A percentile compares a stretch with the other conserved stretches of the same genome.
Conservation (phyloP, 345 rosid species). For the Murraya koenigii region DNA sequence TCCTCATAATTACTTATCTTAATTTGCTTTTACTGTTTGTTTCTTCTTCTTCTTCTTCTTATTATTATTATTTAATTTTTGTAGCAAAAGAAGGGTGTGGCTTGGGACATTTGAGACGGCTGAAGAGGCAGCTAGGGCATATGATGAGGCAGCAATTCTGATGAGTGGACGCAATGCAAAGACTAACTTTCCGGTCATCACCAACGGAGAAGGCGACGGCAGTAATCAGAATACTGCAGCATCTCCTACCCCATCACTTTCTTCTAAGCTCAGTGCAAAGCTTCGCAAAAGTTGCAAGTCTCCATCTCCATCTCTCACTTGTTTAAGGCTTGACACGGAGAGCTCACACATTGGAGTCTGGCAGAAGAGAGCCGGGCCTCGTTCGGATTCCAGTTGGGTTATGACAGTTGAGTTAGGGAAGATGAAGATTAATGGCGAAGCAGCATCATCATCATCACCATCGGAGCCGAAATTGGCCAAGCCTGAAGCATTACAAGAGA, state of each 20-base stretch:
- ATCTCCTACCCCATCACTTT: constrained; percentile 27
- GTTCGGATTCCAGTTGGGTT: constrained; percentile 64
- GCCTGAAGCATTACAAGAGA: neutral
- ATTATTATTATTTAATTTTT: neutral
- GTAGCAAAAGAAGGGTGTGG: constrained; percentile 78
- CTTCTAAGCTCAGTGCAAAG: constrained; percentile 57
- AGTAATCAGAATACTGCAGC: constrained; percentile 10
- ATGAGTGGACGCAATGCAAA: constrained; percentile 78
- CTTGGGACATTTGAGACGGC: constrained; percentile 80
- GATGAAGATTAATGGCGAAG: constrained; percentile 4
- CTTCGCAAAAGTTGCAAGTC: constrained; percentile 58
- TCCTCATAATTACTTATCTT: neutral
- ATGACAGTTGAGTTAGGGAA: constrained; percentile 69
- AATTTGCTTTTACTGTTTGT: neutral
- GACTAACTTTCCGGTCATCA: constrained; percentile 54
- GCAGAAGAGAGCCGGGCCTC: constrained; percentile 73
- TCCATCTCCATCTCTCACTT: constrained; percentile 72
- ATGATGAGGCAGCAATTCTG: constrained; percentile 68
- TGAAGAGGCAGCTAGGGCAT: constrained; percentile 73
- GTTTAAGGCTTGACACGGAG: constrained; percentile 71
- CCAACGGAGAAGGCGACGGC: constrained; percentile 4
- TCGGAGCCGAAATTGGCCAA: constrained; percentile 9
- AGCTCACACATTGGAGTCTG: constrained; percentile 77
- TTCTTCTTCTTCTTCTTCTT: neutral
- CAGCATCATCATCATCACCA: constrained; percentile 1